Base-by-base conservation (phyloP, 2,329 filamentous ascomycete genomes). In the Talaromyces sp. region DNA sequence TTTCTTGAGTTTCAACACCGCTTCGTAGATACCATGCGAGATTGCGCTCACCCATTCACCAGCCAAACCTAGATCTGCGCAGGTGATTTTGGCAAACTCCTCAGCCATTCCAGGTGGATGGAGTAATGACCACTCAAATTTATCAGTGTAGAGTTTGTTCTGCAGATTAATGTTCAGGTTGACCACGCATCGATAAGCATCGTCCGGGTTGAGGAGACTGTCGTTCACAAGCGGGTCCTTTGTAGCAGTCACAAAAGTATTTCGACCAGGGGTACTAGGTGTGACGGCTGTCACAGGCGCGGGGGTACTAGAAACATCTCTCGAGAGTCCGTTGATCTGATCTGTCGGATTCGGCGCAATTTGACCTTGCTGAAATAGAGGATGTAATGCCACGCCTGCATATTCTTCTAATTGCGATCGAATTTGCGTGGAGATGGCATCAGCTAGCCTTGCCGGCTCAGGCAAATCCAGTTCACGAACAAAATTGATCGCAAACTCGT, bases 11-110 rank as follows among this genome's bases (percentile, higher is more conserved):
- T 91, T 90, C 68, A 98, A 78, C 0, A 96, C 93, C 10, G 95
- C 91, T 78, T 99, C 95, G 77, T 98, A 98, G 70, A 99, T 98
- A 39, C 93, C 95, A 74, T 97, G 94, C 14, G 95, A 92, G 82
- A 99, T 92, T 35, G 92, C 92, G 3, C 93, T 91, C 4, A 97
- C 88, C 93, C 95, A 99, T 79, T 99, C 95, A 54, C 93, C 92
- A 7, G 89, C 85, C 62, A 99, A 82, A 7, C 94, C 94, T 9
- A 99, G 82, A 75, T 99, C 95, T 33, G 92, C 91, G 75, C 95
- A 98, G 0, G 95, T 98, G 69, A 92, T 88, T 74, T 92, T 92
- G 39, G 95, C 93, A 76, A 98, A 98, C 13, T 90, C 87, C 76
- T 99, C 94, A 0, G 95, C 92, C 48, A 94, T 93, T 24, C 94